Evolutionary conservation across 352 stramenopile species (phyloP).

Genomic region (Phytophthora pseudosyringae): DNA sequence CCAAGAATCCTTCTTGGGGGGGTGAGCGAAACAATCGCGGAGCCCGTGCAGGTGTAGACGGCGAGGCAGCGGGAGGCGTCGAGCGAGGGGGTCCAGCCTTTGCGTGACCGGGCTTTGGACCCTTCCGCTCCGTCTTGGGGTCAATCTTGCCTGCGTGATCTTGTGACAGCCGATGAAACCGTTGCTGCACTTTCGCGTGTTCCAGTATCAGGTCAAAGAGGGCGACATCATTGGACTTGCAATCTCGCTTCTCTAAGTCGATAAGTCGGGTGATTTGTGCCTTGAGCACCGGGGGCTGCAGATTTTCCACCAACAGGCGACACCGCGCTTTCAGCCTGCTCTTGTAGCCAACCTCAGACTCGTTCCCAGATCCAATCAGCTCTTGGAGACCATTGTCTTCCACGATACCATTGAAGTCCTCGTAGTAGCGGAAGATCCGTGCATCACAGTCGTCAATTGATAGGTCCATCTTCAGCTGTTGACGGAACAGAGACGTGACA

Average conservation of each 20-base stretch:
- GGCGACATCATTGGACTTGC: constrained; percentile 7
- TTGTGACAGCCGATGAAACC: background rate
- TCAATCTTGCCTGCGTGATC: no score
- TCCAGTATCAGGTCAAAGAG: constrained; percentile 2
- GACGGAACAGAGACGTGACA: no score
- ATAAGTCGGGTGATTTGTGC: constrained; percentile 1
- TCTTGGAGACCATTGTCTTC: background rate
- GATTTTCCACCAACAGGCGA: background rate
- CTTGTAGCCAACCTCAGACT: background rate
- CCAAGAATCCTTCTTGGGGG: no score
- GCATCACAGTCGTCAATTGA: no score
- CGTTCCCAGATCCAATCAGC: background rate
- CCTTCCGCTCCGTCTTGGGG: no score
- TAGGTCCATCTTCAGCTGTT: no score
- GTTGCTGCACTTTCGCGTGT: background rate
- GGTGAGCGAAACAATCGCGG: no score
- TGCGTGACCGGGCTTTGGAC: no score
- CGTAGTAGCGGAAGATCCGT: no score
- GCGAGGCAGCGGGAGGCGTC: no score
- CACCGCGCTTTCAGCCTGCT: background rate
- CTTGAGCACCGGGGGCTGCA: background rate
- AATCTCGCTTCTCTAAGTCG: constrained; percentile 1
- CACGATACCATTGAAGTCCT: background rate
- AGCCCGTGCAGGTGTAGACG: no score
- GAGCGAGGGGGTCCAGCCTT: no score